These are phyloP conservation scores for Durotheca rogersii DNA, from an alignment of 495 filamentous ascomycete genomes.

Conservation along the genomic window DNA sequence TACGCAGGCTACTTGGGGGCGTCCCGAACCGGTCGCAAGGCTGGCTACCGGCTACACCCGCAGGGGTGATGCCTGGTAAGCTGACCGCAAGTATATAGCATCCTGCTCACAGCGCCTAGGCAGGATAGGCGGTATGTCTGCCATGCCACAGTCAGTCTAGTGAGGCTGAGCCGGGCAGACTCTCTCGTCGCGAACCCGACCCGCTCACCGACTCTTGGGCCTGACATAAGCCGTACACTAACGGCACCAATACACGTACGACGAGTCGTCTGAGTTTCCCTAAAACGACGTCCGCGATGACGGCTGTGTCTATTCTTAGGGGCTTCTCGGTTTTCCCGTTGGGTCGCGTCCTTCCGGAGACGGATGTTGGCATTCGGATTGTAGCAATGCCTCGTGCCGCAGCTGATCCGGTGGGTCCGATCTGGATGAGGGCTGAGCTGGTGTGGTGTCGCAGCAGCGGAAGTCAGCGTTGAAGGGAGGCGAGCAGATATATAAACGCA, in stretches of 20 bases:
- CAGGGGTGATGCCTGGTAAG: constrained; percentile 15
- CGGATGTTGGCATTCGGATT: constrained; percentile 15
- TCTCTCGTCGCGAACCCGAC: constrained; percentile 2
- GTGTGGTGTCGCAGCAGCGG: background rate
- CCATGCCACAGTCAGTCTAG: background rate
- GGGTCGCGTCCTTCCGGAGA: constrained; percentile 10
- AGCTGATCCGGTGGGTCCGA: constrained; percentile 8
- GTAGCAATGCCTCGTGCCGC: background rate
- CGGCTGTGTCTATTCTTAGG: constrained; percentile 21
- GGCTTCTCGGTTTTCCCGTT: background rate
- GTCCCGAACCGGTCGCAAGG: background rate
- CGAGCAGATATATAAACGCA: constrained; percentile 9
- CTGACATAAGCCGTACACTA: constrained; percentile 32
- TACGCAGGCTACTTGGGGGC: background rate
- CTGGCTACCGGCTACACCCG: constrained; percentile 8
- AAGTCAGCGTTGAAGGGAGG: background rate
- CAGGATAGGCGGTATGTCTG: constrained; percentile 17
- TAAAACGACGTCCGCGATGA: constrained; percentile 1
- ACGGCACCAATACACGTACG: constrained; percentile 1
- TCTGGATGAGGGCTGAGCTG: background rate
- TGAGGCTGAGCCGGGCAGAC: constrained; percentile 15
- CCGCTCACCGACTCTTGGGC: constrained; percentile 26
- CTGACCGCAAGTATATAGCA: constrained; percentile 23
- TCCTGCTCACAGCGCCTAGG: background rate
- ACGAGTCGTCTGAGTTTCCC: constrained; percentile 17